Evolutionary conservation across 2,329 filamentous ascomycete species (phyloP), one percentile per base, ranked within the genome.

Genomic region (Davidsoniella eucalypti): DNA sequence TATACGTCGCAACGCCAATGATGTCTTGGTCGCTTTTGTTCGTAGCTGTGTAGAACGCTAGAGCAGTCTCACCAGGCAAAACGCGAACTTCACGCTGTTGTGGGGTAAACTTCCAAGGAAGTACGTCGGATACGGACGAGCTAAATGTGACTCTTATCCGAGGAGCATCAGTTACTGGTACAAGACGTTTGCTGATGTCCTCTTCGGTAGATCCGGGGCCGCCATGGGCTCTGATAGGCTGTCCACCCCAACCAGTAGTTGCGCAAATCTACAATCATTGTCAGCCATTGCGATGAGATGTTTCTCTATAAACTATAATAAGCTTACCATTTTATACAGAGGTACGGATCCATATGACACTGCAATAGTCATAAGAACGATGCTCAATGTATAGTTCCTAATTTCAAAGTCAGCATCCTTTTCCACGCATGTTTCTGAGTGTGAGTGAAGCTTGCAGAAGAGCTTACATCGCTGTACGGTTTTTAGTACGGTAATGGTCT

Each of bases 71-170:
- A 56, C 93, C 93, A 0, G 92, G 93, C 1, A 96, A 72, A 1
- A 98, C 90, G 51, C 87, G 80, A 48, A 98, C 92, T 69, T 98
- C 92, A 52, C 90, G 84, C 69, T 98, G 92, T 66, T 98, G 92
- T 1, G 92, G 92, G 2, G 80, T 80, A 65, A 98, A 98, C 64
- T 95, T 95, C 92, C 92, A 98, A 0, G 90, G 88, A 25, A 98
- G 74, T 1, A 94, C 80, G 62, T 96, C 92, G 1, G 90, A 96
- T 1, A 95, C 88, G 25, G 87, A 93, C 44, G 88, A 85, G 61
- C 87, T 92, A 75, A 98, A 98, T 23, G 88, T 96, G 56, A 98
- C 90, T 54, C 87, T 84, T 59, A 98, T 82, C 49, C 92, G 84
- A 57, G 84, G 84, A 53, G 85, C 83, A 57, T 78, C 73, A 16